phyloP scores from a whole-genome alignment of 805 yeast species.

The Candida boleticola region DNA sequence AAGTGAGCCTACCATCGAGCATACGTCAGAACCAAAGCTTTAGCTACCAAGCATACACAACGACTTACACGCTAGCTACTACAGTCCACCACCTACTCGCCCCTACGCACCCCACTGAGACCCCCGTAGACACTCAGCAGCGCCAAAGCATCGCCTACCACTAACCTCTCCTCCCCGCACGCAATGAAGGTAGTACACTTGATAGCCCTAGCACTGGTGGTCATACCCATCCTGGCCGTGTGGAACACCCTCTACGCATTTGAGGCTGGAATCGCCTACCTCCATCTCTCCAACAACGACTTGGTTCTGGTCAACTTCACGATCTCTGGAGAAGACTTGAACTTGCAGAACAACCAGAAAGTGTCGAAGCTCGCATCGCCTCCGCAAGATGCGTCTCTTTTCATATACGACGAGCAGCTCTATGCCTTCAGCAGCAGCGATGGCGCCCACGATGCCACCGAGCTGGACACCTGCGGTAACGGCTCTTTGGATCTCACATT shows the following conservation, averaged over 20 bases:
- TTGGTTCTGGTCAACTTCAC: slow-evolving; percentile 35
- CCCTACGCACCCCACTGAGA: no score
- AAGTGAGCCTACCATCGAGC: no score
- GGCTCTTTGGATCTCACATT: slow-evolving; percentile 23
- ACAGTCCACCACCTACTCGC: no score
- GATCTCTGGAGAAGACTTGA: slow-evolving; percentile 26
- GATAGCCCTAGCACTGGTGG: background rate
- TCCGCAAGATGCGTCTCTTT: slow-evolving; percentile 31
- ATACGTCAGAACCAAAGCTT: no score
- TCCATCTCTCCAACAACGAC: slow-evolving; percentile 36
- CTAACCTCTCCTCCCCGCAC: background rate
- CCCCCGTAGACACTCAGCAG: no score
- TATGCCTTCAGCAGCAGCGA: slow-evolving; percentile 23
- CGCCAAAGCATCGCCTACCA: no score
- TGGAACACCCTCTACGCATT: slow-evolving; percentile 39
- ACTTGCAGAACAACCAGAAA: slow-evolving; percentile 19
- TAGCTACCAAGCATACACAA: no score
- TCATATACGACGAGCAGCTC: slow-evolving; percentile 24
- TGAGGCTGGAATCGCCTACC: slow-evolving; percentile 29
- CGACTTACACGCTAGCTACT: no score
- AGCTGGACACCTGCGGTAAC: slow-evolving; percentile 24
- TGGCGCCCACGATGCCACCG: background rate
- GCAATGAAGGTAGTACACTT: background rate
- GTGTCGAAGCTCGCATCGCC: slow-evolving; percentile 25
- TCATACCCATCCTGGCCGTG: background rate